These are phyloP conservation scores for Daldinia sp. DNA, from an alignment of 2,329 filamentous ascomycete species.

Conservation along the genomic window DNA sequence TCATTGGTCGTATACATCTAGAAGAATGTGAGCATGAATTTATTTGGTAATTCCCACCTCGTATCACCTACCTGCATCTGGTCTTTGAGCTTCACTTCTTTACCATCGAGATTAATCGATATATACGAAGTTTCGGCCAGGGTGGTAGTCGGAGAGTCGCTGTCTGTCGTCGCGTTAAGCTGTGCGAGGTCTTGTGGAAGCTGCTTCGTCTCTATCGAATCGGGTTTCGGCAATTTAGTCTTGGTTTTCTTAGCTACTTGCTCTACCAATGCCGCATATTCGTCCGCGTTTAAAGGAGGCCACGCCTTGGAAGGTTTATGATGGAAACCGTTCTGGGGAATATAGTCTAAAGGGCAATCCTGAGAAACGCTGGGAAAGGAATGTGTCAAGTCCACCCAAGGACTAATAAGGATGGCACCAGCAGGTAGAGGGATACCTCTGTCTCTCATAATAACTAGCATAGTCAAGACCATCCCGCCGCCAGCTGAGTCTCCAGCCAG, in stretches of 20 bases:
- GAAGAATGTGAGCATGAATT: conserved; percentile 25
- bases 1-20: conserved; percentile 82
- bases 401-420: conserved; percentile 88
- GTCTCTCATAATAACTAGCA: conserved; percentile 84
- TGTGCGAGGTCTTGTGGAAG: conserved; percentile 35
- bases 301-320: conserved; percentile 90
- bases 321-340: conserved; percentile 86
- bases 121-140: conserved; percentile 53
- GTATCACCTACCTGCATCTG: conserved; percentile 78
- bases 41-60: background rate
- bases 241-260: conserved; percentile 56
- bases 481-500: conserved; percentile 93
- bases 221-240: conserved; percentile 49
- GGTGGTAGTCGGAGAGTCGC: conserved; percentile 14
- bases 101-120: conserved; percentile 74
- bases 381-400: conserved; percentile 95
- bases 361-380: conserved; percentile 90
- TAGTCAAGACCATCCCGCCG: conserved; percentile 83
- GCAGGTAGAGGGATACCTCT: conserved; percentile 85
- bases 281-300: conserved; percentile 88
- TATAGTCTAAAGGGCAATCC: conserved; percentile 81
- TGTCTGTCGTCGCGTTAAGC: conserved; percentile 25
- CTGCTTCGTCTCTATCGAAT: conserved; percentile 46
- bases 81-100: conserved; percentile 78
- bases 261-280: conserved; percentile 64